Evolutionary conservation across 768 basidiomycete genomes (phyloP).

Genomic region (Russula sp.): DNA sequence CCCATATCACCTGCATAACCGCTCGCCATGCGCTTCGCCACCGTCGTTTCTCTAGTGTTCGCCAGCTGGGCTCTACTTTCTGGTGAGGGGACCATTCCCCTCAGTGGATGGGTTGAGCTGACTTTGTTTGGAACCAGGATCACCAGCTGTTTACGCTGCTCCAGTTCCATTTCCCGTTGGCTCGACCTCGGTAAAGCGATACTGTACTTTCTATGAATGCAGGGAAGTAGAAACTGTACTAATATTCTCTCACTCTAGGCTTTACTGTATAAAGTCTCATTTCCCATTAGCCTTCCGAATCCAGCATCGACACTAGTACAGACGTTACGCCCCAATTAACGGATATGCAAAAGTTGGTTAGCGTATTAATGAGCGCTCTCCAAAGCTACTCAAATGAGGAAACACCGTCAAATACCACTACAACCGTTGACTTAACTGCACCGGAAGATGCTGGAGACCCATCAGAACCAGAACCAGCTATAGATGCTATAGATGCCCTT

Average conservation of each 20-base stretch:
- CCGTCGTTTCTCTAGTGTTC: slow-evolving; percentile 3
- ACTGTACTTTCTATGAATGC: neutral
- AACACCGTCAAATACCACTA: neutral
- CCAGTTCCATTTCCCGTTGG: neutral
- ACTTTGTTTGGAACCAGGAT: slow-evolving; percentile 1
- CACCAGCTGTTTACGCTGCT: slow-evolving; percentile 3
- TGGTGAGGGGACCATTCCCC: neutral
- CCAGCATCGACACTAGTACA: neutral
- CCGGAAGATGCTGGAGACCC: neutral
- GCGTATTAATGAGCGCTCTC: neutral
- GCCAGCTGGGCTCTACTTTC: slow-evolving; percentile 1
- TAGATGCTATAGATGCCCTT: no score
- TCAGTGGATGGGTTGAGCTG: neutral
- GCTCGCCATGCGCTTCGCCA: slow-evolving; percentile 1
- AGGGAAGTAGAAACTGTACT: neutral
- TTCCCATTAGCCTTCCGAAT: neutral
- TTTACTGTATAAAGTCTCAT: neutral
- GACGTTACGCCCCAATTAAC: neutral
- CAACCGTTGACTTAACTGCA: neutral
- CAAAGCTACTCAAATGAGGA: neutral
- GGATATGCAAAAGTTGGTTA: neutral
- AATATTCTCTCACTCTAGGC: neutral
- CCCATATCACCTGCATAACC: neutral
- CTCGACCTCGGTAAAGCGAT: neutral
- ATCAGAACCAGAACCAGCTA: no score